These are phyloP conservation scores for Ilyonectria sp. DNA, from an alignment of 2,329 filamentous ascomycete species.

Conservation along the genomic window DNA sequence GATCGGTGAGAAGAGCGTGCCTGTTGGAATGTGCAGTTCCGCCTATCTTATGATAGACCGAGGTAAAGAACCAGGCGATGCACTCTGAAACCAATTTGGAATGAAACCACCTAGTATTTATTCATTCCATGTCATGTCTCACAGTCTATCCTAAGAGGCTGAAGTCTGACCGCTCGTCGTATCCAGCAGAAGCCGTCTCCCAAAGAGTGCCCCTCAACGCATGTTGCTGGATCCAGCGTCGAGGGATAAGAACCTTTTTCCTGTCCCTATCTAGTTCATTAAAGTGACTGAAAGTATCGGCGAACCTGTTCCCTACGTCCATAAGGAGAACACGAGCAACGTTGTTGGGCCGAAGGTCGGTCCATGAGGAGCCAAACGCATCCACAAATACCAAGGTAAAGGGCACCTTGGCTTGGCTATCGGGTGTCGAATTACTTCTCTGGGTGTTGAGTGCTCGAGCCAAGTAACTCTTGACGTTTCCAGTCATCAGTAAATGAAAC, in stretches of 20 bases:
- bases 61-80: not conserved
- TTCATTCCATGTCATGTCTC: not conserved
- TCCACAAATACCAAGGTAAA: constrained; percentile 18
- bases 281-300: not conserved
- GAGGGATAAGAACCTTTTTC: constrained; percentile 6
- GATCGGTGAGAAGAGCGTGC: constrained; percentile 12
- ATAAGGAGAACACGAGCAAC: constrained; percentile 17
- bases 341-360: constrained; percentile 12
- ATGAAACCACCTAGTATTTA: not conserved
- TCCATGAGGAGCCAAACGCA: constrained; percentile 14
- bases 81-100: not conserved
- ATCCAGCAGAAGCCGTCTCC: constrained; percentile 11
- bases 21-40: not conserved
- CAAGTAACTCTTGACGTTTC: constrained; percentile 16
- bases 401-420: not conserved
- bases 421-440: not conserved
- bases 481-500: constrained; percentile 7
- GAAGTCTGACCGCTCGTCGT: constrained; percentile 3
- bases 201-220: constrained; percentile 19
- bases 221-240: constrained; percentile 13
- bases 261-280: not conserved
- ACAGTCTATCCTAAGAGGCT: not conserved
- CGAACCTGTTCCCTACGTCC: constrained; percentile 10
- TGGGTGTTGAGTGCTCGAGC: constrained; percentile 3
- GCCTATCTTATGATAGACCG: not conserved